Conservation (phyloP, 768 basidiomycete genomes). For the Kwoniella pini region DNA sequence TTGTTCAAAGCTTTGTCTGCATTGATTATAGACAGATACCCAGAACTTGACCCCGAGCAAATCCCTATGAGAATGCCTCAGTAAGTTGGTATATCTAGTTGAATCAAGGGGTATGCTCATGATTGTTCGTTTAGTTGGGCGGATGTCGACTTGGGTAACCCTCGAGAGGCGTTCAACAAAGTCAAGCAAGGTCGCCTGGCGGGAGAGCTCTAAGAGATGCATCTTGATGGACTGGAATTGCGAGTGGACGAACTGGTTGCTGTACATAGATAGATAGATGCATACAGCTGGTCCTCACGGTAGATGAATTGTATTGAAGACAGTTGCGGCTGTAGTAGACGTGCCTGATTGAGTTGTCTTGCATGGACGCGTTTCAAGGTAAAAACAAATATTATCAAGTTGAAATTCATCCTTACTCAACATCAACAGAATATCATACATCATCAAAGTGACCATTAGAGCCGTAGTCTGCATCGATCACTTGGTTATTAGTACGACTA, state of each 20-base stretch:
- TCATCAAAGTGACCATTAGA: no score
- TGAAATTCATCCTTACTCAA: background rate
- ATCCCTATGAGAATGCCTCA: conserved; percentile 63
- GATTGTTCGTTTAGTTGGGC: conserved; percentile 23
- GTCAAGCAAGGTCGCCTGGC: conserved; percentile 12
- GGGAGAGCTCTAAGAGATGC: conserved; percentile 19
- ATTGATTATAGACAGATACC: conserved; percentile 63
- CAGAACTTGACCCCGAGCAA: conserved; percentile 69
- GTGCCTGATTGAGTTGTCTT: no score
- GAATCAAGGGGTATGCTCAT: background rate
- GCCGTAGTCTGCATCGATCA: no score
- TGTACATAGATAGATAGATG: background rate
- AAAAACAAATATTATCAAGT: background rate
- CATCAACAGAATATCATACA: no score
- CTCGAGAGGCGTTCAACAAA: conserved; percentile 24
- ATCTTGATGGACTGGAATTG: background rate
- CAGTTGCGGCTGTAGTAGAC: background rate
- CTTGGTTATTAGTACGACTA: no score
- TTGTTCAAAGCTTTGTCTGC: conserved; percentile 66
- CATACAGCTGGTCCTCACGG: background rate
- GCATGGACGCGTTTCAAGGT: background rate
- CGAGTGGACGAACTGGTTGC: background rate
- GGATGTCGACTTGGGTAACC: conserved; percentile 22
- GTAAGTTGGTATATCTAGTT: conserved; percentile 58
- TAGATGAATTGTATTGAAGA: background rate